Base-by-base conservation (phyloP, 2,329 filamentous ascomycete genomes). In the Tolypocladium nubicola region DNA sequence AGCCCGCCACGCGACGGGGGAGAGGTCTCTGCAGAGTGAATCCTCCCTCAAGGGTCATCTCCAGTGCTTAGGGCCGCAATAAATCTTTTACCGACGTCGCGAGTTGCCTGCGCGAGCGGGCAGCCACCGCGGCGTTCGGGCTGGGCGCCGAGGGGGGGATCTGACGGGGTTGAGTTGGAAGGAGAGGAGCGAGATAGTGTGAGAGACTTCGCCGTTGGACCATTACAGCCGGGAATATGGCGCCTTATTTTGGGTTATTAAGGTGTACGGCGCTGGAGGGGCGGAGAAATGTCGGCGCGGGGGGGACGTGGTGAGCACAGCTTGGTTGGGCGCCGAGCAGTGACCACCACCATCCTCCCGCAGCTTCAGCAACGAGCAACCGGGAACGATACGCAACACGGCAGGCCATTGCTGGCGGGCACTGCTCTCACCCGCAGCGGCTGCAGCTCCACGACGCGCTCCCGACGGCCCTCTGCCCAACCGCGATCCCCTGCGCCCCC, bases 11-110 rank as follows among this genome's bases (percentile, higher is more conserved):
- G 78, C 79, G 79, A 85, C 81, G 84, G 83, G 82, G 83, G 81
- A 83, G 79, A 84, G 76, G 71, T 71, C 83, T 86, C 81, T 87
- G 84, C 83, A 84, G 82, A 85, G 84, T 87, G 81, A 86, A 74
- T 58, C 84, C 84, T 85, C 83, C 79, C 84, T 87, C 78, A 83
- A 86, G 83, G 66, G 70, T 87, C 67, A 76, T 82, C 81, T 82
- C 80, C 84, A 85, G 81, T 83, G 80, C 84, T 85, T 81, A 86
- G 73, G 82, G 77, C 73, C 73, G 71, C 75, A 68, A 73, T 71
- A 50, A 50, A 50, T 50, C 30, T 50, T 50, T 50, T 50, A 78
- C 83, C 78, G 72, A 55, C 50, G 19, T 86, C 84, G 81, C 78
- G 76, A 79, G 84, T 79, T 87, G 71, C 84, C 84, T 79, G 67